A percentile compares a stretch with the other conserved stretches of the same genome.
phyloP scores from a whole-genome alignment of 805 yeast species.

The Sugiyamaella marilandica region DNA sequence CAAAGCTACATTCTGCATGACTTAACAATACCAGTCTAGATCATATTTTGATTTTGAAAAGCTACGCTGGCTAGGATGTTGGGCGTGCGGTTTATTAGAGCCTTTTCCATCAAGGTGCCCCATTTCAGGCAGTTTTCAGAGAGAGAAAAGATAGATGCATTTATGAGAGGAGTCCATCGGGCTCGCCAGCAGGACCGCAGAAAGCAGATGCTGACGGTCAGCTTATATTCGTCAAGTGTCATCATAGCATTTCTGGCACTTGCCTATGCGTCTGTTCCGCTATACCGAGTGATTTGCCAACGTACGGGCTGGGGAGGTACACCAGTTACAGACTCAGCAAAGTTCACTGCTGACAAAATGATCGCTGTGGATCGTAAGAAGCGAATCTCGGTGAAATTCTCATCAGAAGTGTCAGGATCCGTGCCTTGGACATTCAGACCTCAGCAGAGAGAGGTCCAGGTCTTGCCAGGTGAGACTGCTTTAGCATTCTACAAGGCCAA shows the following conservation, averaged over 20 bases:
- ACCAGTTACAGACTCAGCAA: constrained; percentile 78
- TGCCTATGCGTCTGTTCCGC: constrained; percentile 86
- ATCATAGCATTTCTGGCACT: constrained; percentile 67
- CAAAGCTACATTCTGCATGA: too few species aligned
- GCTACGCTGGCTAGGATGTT: background rate
- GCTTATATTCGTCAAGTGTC: constrained; percentile 32
- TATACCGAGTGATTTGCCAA: constrained; percentile 86
- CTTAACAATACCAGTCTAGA: too few species aligned
- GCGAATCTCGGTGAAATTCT: constrained; percentile 77
- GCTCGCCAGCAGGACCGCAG: constrained; percentile 13
- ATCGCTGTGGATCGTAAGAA: constrained; percentile 82
- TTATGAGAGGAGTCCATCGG: constrained; percentile 19
- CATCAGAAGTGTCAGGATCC: constrained; percentile 85
- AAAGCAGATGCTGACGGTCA: constrained; percentile 12
- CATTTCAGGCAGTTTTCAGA: constrained; percentile 8
- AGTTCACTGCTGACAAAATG: constrained; percentile 81
- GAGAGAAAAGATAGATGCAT: constrained; percentile 18
- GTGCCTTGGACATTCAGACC: constrained; percentile 95
- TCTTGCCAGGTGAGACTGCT: constrained; percentile 97
- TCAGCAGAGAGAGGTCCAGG: constrained; percentile 86
- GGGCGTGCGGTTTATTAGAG: background rate
- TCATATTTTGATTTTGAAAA: too few species aligned
- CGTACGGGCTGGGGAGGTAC: constrained; percentile 96
- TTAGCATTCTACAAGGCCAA: constrained; percentile 91
- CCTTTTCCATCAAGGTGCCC: background rate